Evolutionary conservation across 805 yeast species (phyloP).

Genomic region (Candida xiaguanensis): DNA sequence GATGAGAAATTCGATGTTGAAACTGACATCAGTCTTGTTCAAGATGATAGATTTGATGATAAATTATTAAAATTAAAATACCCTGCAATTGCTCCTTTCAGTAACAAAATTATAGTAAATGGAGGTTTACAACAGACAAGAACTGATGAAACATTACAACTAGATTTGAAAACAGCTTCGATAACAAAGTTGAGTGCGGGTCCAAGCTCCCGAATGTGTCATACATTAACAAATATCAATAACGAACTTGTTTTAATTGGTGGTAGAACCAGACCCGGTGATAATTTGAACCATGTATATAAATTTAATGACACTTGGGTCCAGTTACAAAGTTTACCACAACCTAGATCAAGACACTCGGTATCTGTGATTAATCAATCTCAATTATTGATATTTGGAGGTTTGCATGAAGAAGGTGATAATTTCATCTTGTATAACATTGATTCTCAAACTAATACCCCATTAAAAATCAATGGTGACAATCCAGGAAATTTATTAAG

Average conservation of each 20-base stretch:
- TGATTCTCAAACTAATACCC: conserved; percentile 10
- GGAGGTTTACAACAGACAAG: conserved; percentile 42
- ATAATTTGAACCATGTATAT: conserved; percentile 33
- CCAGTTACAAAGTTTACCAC: conserved; percentile 33
- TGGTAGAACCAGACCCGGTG: conserved; percentile 64
- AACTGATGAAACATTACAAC: conserved; percentile 11
- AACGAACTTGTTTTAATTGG: conserved; percentile 47
- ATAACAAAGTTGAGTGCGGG: conserved; percentile 17
- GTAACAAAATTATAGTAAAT: conserved; percentile 23
- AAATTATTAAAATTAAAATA: conserved; percentile 35
- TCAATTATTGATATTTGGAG: conserved; percentile 51
- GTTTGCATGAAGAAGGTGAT: conserved; percentile 19
- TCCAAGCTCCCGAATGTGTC: conserved; percentile 53
- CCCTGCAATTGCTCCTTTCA: conserved; percentile 28
- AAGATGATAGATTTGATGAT: conserved; percentile 7
- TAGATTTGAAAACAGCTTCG: conserved; percentile 34
- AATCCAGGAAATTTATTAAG: conserved; percentile 25
- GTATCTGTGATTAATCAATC: conserved; percentile 23
- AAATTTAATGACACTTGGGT: conserved; percentile 36
- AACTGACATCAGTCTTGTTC: not conserved
- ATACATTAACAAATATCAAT: conserved; percentile 40
- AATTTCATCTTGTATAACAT: conserved; percentile 20
- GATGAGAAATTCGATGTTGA: conserved; percentile 4
- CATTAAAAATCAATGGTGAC: conserved; percentile 14
- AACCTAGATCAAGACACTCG: conserved; percentile 50